Conservation (phyloP, 768 basidiomycete species). For the Leccinum incarnatum region DNA sequence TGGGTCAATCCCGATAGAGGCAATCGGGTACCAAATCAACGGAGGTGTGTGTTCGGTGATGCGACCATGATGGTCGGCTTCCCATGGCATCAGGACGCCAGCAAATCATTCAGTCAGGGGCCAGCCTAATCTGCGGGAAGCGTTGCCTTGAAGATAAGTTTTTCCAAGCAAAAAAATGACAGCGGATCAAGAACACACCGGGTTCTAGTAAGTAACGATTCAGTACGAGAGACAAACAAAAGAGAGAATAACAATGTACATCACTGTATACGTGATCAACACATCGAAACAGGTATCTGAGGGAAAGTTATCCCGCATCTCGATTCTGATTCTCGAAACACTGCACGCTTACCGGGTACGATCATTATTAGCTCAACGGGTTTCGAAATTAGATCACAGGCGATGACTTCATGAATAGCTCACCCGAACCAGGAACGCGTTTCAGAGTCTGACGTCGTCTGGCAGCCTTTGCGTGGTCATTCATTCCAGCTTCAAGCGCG, state of each 20-base stretch:
- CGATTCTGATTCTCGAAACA: not conserved
- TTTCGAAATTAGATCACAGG: not conserved
- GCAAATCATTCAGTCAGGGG: constrained; percentile 9
- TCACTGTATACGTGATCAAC: constrained; percentile 9
- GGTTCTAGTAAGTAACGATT: not conserved
- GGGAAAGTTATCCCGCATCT: not conserved
- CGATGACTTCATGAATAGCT: not conserved
- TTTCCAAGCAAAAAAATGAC: constrained; percentile 8
- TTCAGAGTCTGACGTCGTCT: constrained; percentile 1
- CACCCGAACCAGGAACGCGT: not conserved
- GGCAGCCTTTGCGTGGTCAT: not conserved
- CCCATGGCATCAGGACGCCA: constrained; percentile 1
- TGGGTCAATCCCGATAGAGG: not conserved
- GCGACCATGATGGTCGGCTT: not conserved
- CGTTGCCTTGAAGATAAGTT: not conserved
- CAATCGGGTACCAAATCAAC: constrained; percentile 5
- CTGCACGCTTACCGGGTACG: too few relatives aligned
- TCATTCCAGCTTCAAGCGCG: not conserved
- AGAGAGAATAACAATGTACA: not conserved
- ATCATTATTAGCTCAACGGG: not conserved
- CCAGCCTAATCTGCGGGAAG: not conserved
- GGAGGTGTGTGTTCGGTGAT: constrained; percentile 14
- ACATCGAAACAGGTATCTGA: not conserved
- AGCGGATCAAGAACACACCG: constrained; percentile 3
- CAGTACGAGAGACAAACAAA: constrained; percentile 9